phyloP scores from a whole-genome alignment of 2,329 filamentous ascomycete species.

The Dothideomycetes sp. region DNA sequence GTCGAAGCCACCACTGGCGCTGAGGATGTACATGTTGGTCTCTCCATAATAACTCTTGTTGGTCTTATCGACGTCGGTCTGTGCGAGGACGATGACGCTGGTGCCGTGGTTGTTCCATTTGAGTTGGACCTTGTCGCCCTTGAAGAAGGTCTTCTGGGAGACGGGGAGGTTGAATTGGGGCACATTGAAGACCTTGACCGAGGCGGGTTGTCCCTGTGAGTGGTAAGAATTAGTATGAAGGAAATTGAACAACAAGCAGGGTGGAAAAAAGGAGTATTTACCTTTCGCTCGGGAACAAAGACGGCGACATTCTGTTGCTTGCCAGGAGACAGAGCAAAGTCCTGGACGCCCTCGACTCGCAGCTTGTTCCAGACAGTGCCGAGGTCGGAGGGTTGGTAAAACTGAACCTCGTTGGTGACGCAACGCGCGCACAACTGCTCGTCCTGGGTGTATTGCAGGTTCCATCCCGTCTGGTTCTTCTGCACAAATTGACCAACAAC shows the following conservation, averaged over 20 bases:
- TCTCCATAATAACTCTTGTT: slow-evolving; percentile 99
- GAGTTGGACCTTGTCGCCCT: slow-evolving; percentile 95
- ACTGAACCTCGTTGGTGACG: slow-evolving; percentile 96
- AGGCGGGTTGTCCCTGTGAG: slow-evolving; percentile 87
- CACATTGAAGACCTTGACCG: slow-evolving; percentile 89
- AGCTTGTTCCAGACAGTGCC: slow-evolving; percentile 90
- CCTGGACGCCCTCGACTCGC: slow-evolving; percentile 76
- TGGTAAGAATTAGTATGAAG: too few species aligned
- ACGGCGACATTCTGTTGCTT: slow-evolving; percentile 86
- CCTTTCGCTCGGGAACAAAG: slow-evolving; percentile 92
- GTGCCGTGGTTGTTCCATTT: slow-evolving; percentile 96
- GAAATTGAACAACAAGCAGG: too few species aligned
- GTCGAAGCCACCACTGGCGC: slow-evolving; percentile 83
- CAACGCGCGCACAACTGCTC: slow-evolving; percentile 86
- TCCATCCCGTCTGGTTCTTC: slow-evolving; percentile 92
- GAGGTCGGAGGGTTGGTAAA: slow-evolving; percentile 83
- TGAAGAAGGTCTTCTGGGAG: slow-evolving; percentile 98
- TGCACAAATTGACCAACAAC: slow-evolving; percentile 87
- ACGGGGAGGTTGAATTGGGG: slow-evolving; percentile 73
- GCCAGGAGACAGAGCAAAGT: slow-evolving; percentile 83
- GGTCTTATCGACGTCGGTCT: slow-evolving; percentile 95
- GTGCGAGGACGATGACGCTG: slow-evolving; percentile 83
- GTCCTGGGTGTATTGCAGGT: slow-evolving; percentile 89
- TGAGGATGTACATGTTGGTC: slow-evolving; percentile 91
- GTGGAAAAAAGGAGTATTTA: too few species aligned